Percentiles rank a stretch among this genome's conserved stretches.
Evolutionary conservation across 1,284 basidiomycete genomes (phyloP).

Genomic region (Ceratobasidium sp.): DNA sequence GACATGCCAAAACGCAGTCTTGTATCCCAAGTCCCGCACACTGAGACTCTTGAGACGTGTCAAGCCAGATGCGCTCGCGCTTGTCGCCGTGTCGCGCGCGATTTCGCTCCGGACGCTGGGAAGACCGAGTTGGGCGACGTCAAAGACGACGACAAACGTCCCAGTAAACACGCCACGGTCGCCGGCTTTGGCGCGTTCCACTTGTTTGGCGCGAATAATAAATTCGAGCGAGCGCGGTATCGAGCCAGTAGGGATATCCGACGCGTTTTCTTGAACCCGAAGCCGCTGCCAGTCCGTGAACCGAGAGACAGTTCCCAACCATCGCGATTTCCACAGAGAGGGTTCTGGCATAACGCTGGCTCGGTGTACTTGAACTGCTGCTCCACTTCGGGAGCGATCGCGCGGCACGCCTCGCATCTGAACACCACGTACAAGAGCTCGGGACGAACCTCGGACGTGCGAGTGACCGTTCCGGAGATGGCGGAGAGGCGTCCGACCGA

Average conservation of each 20-base stretch:
- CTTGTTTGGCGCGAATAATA: conserved; percentile 93
- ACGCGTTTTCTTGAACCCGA: conserved; percentile 98
- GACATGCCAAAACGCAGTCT: conserved; percentile 99
- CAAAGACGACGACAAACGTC: conserved; percentile 97
- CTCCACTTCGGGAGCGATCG: conserved; percentile 92
- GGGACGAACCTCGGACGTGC: conserved; percentile 97
- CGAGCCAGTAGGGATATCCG: conserved; percentile 97
- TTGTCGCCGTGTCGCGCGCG: conserved; percentile 83
- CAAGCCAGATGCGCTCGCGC: conserved; percentile 78
- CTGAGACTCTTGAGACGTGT: conserved; percentile 94
- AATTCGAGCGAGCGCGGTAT: conserved; percentile 99
- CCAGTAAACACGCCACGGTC: conserved; percentile 99
- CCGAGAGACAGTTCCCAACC: conserved; percentile 96
- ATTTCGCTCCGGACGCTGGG: conserved; percentile 95
- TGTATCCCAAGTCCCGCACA: conserved; percentile 96
- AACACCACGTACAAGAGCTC: conserved; percentile 95
- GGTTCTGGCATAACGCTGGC: conserved; percentile 94
- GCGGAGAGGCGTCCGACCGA: conserved; percentile 93
- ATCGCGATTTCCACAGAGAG: conserved; percentile 88
- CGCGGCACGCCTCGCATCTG: conserved; percentile 88
- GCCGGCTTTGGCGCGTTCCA: conserved; percentile 97
- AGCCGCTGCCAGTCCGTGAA: conserved; percentile 99
- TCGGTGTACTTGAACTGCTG: conserved; percentile 99
- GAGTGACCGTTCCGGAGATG: conserved; percentile 95
- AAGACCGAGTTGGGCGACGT: conserved; percentile 94